Percentiles rank a stretch among this genome's conserved stretches.
Evolutionary conservation across 2,329 filamentous ascomycete genomes (phyloP).

Genomic region (Ramularia endophylla): DNA sequence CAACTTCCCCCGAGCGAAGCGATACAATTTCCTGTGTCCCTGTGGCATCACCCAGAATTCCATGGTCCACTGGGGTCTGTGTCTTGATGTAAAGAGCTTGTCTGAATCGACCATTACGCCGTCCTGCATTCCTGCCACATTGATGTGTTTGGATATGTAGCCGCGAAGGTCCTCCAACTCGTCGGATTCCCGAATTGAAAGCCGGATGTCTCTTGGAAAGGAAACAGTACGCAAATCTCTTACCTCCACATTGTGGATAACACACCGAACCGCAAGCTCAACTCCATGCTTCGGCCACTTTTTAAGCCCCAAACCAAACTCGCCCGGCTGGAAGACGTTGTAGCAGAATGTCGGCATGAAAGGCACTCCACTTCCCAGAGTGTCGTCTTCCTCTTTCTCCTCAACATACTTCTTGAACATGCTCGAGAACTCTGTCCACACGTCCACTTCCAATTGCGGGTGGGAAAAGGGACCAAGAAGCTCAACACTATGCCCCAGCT

Average conservation of each 20-base stretch:
- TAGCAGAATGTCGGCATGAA: constrained; percentile 9
- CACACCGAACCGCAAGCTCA: constrained; percentile 8
- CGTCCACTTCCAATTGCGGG: background rate
- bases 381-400: background rate
- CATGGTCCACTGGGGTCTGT: constrained; percentile 3
- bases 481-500: constrained; percentile 1
- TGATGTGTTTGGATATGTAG: constrained; percentile 1
- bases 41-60: constrained; percentile 13
- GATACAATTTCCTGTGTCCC: constrained; percentile 7
- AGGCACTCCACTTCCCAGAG: constrained; percentile 7
- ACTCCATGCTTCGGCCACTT: constrained; percentile 7
- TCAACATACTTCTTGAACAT: constrained; percentile 2
- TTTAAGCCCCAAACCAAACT: constrained; percentile 2
- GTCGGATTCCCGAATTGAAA: constrained; percentile 3
- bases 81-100: constrained; percentile 1
- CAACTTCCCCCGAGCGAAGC: constrained; percentile 3
- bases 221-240: background rate
- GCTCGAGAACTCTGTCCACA: background rate
- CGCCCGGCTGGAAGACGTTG: constrained; percentile 1
- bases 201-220: constrained; percentile 8
- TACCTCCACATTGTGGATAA: constrained; percentile 4
- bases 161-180: constrained; percentile 2
- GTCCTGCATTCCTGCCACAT: constrained; percentile 3
- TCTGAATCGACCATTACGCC: constrained; percentile 3
- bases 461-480: constrained; percentile 4